Conservation (phyloP, 495 filamentous ascomycete genomes). For the Penicillium malachiteum region DNA sequence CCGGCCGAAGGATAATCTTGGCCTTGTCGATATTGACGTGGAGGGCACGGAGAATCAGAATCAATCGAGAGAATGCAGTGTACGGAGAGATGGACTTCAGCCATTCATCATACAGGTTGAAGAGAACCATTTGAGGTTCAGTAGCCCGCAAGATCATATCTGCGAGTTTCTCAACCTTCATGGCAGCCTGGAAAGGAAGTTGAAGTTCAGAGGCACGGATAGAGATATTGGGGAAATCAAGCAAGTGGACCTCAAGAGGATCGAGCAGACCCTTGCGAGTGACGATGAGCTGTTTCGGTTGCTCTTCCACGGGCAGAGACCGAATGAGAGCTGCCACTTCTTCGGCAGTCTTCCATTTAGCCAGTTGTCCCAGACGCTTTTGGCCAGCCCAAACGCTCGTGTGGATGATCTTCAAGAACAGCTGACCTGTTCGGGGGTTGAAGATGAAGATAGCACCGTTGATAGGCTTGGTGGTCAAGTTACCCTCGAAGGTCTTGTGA, state of each 20-base stretch:
- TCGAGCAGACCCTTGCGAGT: slow-evolving; percentile 96
- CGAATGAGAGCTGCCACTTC: slow-evolving; percentile 98
- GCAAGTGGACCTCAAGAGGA: slow-evolving; percentile 93
- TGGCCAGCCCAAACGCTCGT: slow-evolving; percentile 99
- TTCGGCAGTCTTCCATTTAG: slow-evolving; percentile 99
- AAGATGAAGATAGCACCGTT: slow-evolving; percentile 99
- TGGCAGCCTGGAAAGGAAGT: slow-evolving; percentile 97
- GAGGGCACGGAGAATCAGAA: slow-evolving; percentile 91
- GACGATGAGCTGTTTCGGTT: slow-evolving; percentile 98
- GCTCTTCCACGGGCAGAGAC: slow-evolving; percentile 95
- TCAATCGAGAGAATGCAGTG: slow-evolving; percentile 94
- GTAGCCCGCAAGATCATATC: slow-evolving; percentile 99
- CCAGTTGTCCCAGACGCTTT: slow-evolving; percentile 96
- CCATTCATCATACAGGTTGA: slow-evolving; percentile 99
- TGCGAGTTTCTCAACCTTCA: slow-evolving; percentile 99
- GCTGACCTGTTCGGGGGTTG: slow-evolving; percentile 94
- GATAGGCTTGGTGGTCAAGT: slow-evolving; percentile 98
- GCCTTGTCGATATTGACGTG: slow-evolving; percentile 99
- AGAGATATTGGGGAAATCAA: slow-evolving; percentile 99
- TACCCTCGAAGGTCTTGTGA: slow-evolving; percentile 99
- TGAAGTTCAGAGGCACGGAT: slow-evolving; percentile 98
- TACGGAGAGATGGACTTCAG: slow-evolving; percentile 97
- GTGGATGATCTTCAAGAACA: slow-evolving; percentile 99
- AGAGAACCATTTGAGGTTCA: slow-evolving; percentile 98
- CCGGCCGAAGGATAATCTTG: slow-evolving; percentile 93